Evolutionary conservation across 2,329 filamentous ascomycete species (phyloP), one percentile per base, ranked within the genome.

Genomic region (Fusarium globosum): DNA sequence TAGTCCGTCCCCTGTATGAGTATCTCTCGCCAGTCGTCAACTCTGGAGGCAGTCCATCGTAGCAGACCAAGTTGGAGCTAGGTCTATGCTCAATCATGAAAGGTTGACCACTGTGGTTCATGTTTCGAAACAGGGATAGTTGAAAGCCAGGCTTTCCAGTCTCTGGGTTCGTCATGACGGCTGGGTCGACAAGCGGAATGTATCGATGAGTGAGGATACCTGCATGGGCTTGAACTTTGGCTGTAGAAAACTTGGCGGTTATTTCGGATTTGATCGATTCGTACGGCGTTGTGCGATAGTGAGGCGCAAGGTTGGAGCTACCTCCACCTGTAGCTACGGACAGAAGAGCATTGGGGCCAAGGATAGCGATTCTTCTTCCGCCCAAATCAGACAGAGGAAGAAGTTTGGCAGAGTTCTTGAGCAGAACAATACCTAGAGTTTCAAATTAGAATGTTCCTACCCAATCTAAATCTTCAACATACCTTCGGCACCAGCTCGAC

Each of bases 21-120:
- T 73, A 73, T n/a, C 71, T 60, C 36, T 73, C 68, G 3, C 69
- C 69, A 11, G 68, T 69, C 2, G 69, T 72, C 14, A 69, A 23
- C 69, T 73, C 71, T 0, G 61, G 68, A 4, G 71, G 71, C 5
- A 73, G 56, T 2, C 71, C 68, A 11, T 73, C 68, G 12, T 73
- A 73, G 13, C 69, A 72, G 16, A 73, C 69, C 23, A 73, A 28
- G 28, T 73, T 63, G 5, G 71, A 73, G n/a, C 69, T 73, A 2
- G 69, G 68, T 1, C 71, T 65, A 7, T 64, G 38, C 23, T 73
- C 71, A 20, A 72, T 55, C 58, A 66, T 69, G 33, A 73, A 72
- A 6, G 71, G 61, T 5, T 72, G 23, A 2, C 51, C 71, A 13
- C n/a, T 12, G n/a, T 73, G 71, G 2, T 35, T 59, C 69, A 67